Base-by-base conservation (phyloP, 1,284 basidiomycete species). In the Irpex sp. region DNA sequence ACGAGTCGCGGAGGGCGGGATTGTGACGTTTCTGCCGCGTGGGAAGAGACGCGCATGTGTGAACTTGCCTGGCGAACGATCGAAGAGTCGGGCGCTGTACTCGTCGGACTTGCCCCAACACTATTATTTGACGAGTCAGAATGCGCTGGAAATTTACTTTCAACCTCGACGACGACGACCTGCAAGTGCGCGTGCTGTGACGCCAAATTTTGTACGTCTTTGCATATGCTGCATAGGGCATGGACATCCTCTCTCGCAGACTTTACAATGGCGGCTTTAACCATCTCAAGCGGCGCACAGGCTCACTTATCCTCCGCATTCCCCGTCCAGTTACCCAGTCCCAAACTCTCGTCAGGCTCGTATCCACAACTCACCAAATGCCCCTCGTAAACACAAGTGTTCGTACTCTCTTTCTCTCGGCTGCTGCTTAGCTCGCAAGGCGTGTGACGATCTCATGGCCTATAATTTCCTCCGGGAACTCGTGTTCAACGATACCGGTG, bases 241-340 rank as follows among this genome's bases (percentile, higher is more conserved):
- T 72, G 71, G 68, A 68, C 60, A 63, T 71, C 60, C 68, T 72
- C 58, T 61, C 66, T 48, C 71, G 71, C 60, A 64, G 71, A 56
- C 68, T 72, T 53, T 72, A 70, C 66, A 72, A 72, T 66, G 71
- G 71, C 65, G 71, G 71, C 58, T 72, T 72, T 67, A 71, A 72
- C 66, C 71, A 71, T 58, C 68, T 72, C 68, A 71, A 69, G 59
- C 65, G 68, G 47, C 60, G 60, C 18, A 67, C 71, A 21, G 61
- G 64, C 16, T 70, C 66, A 10, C 67, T 71, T 59, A 64, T 71
- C 49, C 63, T 68, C 56, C 66, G 68, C 59, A 65, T 67, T 4
- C 68, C 69, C 23, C 62, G 65, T 61, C 58, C 61, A 60, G 64
- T 68, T 63, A 63, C 58, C 48, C 63, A 65, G 21, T 61, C 64